These are phyloP conservation scores for Rhynchospora tenuis DNA, from an alignment of 176 grass and related monocot species.

Conservation along the genomic window DNA sequence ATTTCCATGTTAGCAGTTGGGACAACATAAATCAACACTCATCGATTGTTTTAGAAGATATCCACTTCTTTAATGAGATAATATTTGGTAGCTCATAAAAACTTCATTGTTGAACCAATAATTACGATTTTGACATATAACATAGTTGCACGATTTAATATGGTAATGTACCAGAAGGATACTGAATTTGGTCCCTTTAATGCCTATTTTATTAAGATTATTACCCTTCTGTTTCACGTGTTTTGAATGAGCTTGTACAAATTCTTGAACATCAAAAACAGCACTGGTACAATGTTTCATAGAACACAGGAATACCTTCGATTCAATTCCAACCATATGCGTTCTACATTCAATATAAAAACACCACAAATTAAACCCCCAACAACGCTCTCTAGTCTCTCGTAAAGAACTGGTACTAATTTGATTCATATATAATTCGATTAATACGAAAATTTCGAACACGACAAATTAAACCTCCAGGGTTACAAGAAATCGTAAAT, in stretches of 20 bases:
- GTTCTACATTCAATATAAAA: not conserved
- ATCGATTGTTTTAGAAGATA: not conserved
- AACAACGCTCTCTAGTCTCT: no score
- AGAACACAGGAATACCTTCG: not conserved
- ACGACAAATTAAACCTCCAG: not conserved
- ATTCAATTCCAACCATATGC: not conserved
- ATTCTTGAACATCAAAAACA: not conserved
- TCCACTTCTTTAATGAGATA: not conserved
- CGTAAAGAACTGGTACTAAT: not conserved
- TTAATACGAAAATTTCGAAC: not conserved
- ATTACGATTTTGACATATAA: not conserved
- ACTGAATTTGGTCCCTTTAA: not conserved
- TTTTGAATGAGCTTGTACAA: not conserved
- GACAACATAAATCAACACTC: constrained; percentile 3
- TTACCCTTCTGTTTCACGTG: not conserved
- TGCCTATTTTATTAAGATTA: not conserved
- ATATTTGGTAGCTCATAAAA: not conserved
- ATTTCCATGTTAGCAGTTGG: not conserved
- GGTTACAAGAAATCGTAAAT: not conserved
- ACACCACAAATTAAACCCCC: not conserved
- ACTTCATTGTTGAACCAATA: not conserved
- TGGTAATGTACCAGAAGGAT: not conserved
- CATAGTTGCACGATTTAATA: not conserved
- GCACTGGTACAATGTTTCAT: not conserved
- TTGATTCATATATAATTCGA: not conserved